These are phyloP conservation scores for Agrostemma githago DNA, from an alignment of 148 eudicot species.

Conservation along the genomic window DNA sequence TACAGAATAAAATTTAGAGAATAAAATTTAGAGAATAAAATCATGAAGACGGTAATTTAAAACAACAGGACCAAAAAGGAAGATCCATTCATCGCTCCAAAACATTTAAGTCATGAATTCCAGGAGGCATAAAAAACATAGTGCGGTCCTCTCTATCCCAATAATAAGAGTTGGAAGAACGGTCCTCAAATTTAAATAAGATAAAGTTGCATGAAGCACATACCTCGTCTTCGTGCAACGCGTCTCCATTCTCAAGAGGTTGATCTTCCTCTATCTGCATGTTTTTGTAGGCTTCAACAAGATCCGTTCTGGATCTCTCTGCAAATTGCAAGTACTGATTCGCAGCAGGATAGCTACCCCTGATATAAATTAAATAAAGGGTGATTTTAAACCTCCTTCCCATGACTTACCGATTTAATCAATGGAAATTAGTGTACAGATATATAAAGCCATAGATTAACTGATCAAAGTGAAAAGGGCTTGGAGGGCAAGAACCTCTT, in stretches of 20 bases:
- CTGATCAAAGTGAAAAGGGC: background rate
- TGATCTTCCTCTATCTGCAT: slow-evolving; percentile 74
- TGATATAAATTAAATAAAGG: slow-evolving; percentile 26
- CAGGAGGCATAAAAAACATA: background rate
- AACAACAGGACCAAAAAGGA: too few species aligned
- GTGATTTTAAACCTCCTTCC: background rate
- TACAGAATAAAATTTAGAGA: too few species aligned
- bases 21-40: too few species aligned
- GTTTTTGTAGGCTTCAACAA: slow-evolving; percentile 80
- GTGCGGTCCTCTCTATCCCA: background rate
- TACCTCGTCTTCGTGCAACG: slow-evolving; percentile 82
- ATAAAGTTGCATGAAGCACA: background rate
- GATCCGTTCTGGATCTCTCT: slow-evolving; percentile 65
- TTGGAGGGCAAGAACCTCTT: background rate
- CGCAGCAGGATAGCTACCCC: slow-evolving; percentile 74
- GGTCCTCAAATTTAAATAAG: background rate
- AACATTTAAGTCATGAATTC: background rate
- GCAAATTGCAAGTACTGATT: slow-evolving; percentile 63
- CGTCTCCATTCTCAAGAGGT: slow-evolving; percentile 74
- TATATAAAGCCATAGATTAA: background rate
- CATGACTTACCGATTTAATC: background rate
- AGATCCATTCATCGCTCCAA: too few species aligned
- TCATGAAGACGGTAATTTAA: too few species aligned
- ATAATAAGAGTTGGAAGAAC: background rate
- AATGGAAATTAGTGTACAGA: background rate